Conservation (phyloP, 176 grass and related monocot genomes). For the Rhynchospora breviuscula region DNA sequence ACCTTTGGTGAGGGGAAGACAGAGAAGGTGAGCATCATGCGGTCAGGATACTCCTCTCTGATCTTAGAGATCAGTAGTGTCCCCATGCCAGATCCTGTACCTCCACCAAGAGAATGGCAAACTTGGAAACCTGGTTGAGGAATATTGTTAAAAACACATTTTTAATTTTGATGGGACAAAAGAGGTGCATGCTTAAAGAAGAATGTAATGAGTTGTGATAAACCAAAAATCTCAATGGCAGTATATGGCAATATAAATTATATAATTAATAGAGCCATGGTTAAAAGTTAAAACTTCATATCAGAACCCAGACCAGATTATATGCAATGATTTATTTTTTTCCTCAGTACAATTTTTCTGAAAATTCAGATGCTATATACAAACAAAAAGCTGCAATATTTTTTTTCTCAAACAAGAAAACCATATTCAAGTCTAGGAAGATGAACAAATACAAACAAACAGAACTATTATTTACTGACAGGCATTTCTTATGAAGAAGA, state of each 20-base stretch:
- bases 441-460: not conserved
- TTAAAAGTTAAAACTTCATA: not conserved
- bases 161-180: not conserved
- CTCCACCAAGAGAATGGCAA: slow-evolving; percentile 74
- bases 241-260: not conserved
- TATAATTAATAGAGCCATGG: not conserved
- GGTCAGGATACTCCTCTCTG: slow-evolving; percentile 73
- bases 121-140: slow-evolving; percentile 69
- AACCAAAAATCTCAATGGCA: not conserved
- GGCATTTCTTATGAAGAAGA: not conserved
- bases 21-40: slow-evolving; percentile 76
- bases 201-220: not conserved
- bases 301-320: not conserved
- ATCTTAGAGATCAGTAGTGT: slow-evolving; percentile 75
- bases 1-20: slow-evolving; percentile 66
- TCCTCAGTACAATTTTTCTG: not conserved
- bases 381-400: not conserved
- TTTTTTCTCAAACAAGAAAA: not conserved
- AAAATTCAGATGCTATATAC: not conserved
- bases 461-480: not conserved
- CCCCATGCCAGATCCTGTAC: slow-evolving; percentile 77
- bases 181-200: not conserved
- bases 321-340: not conserved
- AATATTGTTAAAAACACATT: slow-evolving; percentile 36
- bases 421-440: not conserved